Evolutionary conservation across 2,329 filamentous ascomycete genomes (phyloP), one percentile per base, ranked within the genome.

Genomic region (Sporothrix euskadiensis): DNA sequence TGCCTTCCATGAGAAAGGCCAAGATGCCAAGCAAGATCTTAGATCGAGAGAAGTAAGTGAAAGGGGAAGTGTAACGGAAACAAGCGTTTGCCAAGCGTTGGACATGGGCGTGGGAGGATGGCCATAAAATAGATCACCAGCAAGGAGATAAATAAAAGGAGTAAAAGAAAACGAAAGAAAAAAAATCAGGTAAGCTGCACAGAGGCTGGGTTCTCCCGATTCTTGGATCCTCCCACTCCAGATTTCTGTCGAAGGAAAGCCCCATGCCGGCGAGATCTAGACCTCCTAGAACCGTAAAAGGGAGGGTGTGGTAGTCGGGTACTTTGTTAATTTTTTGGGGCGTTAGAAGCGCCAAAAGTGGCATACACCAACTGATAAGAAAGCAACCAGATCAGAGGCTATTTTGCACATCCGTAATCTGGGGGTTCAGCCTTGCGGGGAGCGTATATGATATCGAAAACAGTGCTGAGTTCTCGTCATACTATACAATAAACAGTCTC

Each of bases 1-100:
- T 35, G 47, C 16, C 16, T 32, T 14, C 66, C 47, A 69, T 56
- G 16, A 3, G 8, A 6, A 14, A 19, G 32, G 12, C 52, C n/a
- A 56, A 47, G 49, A 26, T 56, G 49, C 66, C 66, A 56, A 56
- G 47, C 47, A 35, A 49, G 65, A 68, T 35, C 65, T 66, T 10
- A 56, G 52, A 54, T 44, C 22, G 49, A 26, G 26, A 26, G 26
- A 41, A 68, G 32, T 16, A 8, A 35, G 63, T 4, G 19, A 44
- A 9, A 22, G 19, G 12, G n/a, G 16, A 30, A 56, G 9, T 49
- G 44, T 6, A 49, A 19, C 6, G 44, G 16, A n/a, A 35, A 49
- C 26, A 52, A 68, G 65, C 41, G 39, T 69, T 39, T 54, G 47
- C 47, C 66, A 69, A 69, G 16, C 6, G 12, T 49, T 14, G 39